Evolutionary conservation across 140 eudicot genomes (phyloP).

Genomic region (Flaveria floridana): DNA sequence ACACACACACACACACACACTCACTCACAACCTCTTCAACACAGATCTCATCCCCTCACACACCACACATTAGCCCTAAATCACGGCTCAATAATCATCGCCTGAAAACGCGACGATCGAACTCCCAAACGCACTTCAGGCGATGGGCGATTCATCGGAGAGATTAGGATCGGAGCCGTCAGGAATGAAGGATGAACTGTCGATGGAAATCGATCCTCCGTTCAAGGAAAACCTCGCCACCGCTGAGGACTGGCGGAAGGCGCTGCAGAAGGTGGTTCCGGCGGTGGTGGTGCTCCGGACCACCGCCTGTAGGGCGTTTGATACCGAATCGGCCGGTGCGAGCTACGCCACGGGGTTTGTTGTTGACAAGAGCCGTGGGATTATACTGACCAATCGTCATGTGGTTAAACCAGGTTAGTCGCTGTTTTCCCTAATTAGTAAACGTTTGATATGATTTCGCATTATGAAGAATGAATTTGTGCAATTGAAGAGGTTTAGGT

Average conservation of each 20-base stretch:
- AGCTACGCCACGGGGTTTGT: conserved; percentile 96
- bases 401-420: conserved; percentile 79
- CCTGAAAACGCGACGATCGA: neutral
- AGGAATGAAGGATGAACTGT: conserved; percentile 53
- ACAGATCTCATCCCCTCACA: conserved; percentile 20
- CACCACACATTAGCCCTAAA: conserved; percentile 17
- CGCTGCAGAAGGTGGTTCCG: conserved; percentile 82
- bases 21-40: neutral
- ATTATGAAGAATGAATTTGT: neutral
- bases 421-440: neutral
- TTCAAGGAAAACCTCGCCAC: conserved; percentile 67
- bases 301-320: conserved; percentile 86
- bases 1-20: neutral
- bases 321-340: conserved; percentile 88
- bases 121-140: neutral
- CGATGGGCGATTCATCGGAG: conserved; percentile 45
- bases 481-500: neutral
- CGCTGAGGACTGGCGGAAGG: conserved; percentile 89
- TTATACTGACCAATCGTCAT: conserved; percentile 94
- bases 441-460: neutral
- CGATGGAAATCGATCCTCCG: conserved; percentile 87
- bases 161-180: conserved; percentile 51
- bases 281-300: conserved; percentile 95
- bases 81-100: neutral
- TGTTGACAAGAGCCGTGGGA: conserved; percentile 83